phyloP scores from a whole-genome alignment of 1,139 yeast genomes.

The Yamadazyma conglobata region DNA sequence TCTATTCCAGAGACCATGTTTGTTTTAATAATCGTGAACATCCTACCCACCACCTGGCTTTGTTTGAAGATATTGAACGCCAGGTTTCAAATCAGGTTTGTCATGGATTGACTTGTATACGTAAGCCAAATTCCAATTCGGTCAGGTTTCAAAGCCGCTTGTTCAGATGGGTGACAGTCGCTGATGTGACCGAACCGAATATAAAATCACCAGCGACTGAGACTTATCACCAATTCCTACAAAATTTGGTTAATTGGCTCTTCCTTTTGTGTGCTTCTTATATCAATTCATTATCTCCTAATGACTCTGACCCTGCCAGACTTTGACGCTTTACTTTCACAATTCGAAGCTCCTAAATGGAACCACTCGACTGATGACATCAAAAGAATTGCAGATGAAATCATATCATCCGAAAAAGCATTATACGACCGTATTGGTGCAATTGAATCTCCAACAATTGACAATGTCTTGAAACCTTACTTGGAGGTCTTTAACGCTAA shows the following conservation, averaged over 20 bases:
- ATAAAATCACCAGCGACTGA: no score
- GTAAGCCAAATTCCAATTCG: no score
- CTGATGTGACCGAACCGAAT: no score
- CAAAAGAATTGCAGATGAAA: conserved; percentile 34
- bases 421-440: conserved; percentile 56
- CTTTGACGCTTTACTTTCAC: conserved; percentile 14
- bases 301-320: no score
- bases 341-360: conserved; percentile 49
- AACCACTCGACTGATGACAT: conserved; percentile 53
- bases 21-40: neutral
- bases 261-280: no score
- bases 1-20: neutral
- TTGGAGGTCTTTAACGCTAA: conserved; percentile 49
- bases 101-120: no score
- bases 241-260: no score
- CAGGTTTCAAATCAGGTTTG: conserved; percentile 7
- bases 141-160: no score
- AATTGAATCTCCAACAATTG: conserved; percentile 47
- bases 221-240: no score
- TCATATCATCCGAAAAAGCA: conserved; percentile 41
- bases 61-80: conserved; percentile 9
- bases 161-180: no score
- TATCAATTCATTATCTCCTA: no score
- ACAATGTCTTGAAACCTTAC: conserved; percentile 50
- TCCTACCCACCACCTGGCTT: conserved; percentile 10